Evolutionary conservation across 2,329 filamentous ascomycete species (phyloP).

Genomic region (Lachnellula subtilissima): DNA sequence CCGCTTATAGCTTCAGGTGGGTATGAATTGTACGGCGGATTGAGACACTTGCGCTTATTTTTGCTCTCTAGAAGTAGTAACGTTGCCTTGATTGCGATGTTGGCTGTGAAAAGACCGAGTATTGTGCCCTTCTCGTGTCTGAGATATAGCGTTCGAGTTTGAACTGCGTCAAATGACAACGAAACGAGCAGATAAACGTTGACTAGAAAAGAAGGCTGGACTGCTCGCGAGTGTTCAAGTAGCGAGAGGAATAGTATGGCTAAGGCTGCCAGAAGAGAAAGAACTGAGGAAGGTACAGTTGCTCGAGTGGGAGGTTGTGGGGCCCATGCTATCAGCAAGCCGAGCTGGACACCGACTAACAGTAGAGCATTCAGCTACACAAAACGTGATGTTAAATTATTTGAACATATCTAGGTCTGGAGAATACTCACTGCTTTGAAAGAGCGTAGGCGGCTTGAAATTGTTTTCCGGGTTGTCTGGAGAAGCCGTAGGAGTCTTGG

Average conservation of each 20-base stretch:
- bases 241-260: constrained; percentile 9
- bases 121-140: constrained; percentile 21
- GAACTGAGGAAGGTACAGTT: constrained; percentile 21
- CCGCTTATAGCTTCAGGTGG: constrained; percentile 31
- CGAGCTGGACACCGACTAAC: constrained; percentile 12
- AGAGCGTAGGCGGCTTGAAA: background rate
- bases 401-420: background rate
- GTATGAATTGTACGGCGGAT: constrained; percentile 11
- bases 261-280: constrained; percentile 11
- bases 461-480: constrained; percentile 8
- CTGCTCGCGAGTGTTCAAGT: constrained; percentile 13
- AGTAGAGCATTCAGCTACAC: constrained; percentile 3
- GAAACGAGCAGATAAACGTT: constrained; percentile 15
- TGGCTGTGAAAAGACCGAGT: constrained; percentile 13
- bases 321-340: constrained; percentile 13
- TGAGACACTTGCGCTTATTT: constrained; percentile 17
- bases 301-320: constrained; percentile 4
- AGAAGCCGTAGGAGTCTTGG: constrained; percentile 8
- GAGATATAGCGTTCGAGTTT: constrained; percentile 19
- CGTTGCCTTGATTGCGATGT: constrained; percentile 16
- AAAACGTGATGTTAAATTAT: background rate
- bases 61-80: constrained; percentile 21
- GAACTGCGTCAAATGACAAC: constrained; percentile 14
- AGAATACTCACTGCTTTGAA: constrained; percentile 8
- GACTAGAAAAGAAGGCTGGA: constrained; percentile 14